A percentile compares a stretch with the other conserved stretches of the same genome.
phyloP scores from a whole-genome alignment of 768 basidiomycete species.

The Lentinula guzmanii region DNA sequence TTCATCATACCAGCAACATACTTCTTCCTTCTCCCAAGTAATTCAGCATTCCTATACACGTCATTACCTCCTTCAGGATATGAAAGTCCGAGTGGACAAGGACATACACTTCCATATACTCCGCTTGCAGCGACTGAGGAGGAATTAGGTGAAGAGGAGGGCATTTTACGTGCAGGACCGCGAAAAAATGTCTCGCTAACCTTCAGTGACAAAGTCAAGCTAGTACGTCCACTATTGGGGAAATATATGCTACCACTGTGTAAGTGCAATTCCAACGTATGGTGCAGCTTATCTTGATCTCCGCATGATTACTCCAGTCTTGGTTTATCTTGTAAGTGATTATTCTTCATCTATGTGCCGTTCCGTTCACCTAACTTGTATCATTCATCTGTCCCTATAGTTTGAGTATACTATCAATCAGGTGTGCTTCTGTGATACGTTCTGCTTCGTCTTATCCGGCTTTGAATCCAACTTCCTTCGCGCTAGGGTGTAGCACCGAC shows the following conservation, averaged over 20 bases:
- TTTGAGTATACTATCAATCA: conserved; percentile 93
- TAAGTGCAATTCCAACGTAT: conserved; percentile 33
- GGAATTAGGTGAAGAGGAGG: conserved; percentile 34
- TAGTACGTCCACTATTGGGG: conserved; percentile 73
- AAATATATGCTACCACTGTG: conserved; percentile 94
- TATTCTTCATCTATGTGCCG: neutral
- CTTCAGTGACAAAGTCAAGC: conserved; percentile 67
- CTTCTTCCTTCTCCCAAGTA: conserved; percentile 68
- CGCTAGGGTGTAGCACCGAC: conserved; percentile 83
- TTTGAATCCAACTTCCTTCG: neutral
- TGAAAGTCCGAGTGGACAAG: conserved; percentile 20
- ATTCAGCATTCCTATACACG: conserved; percentile 40
- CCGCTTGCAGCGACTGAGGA: conserved; percentile 39
- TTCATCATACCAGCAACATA: conserved; percentile 74
- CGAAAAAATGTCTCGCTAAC: conserved; percentile 51
- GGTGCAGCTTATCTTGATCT: neutral
- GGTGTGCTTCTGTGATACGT: conserved; percentile 24
- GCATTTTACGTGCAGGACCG: conserved; percentile 23
- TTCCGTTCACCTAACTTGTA: neutral
- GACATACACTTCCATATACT: conserved; percentile 34
- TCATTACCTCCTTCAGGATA: conserved; percentile 25
- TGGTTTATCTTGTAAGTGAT: conserved; percentile 38
- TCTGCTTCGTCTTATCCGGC: neutral
- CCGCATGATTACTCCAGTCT: conserved; percentile 18
- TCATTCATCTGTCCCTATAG: conserved; percentile 26